Evolutionary conservation across 306 rosid species (phyloP).

Genomic region (Cucumis hystrix): DNA sequence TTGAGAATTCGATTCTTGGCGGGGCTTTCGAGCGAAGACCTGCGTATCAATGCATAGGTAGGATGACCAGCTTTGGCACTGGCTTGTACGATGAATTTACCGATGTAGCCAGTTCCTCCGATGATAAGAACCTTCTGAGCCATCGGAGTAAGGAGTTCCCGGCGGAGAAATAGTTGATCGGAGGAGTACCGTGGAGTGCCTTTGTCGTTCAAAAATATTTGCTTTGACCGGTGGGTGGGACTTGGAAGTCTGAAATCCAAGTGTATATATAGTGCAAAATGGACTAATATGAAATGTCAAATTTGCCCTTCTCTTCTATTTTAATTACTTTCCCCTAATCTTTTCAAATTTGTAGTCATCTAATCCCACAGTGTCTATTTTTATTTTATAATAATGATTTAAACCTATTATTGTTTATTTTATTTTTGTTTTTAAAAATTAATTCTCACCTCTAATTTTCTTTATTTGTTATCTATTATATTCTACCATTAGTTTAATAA

Average conservation of each 20-base stretch:
- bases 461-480: too few species aligned
- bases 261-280: background rate
- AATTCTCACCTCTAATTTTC: too few species aligned
- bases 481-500: too few species aligned
- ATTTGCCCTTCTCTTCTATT: background rate
- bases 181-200: background rate
- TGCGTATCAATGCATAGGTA: slow-evolving; percentile 18
- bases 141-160: background rate
- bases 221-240: background rate
- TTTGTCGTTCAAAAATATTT: background rate
- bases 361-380: too few species aligned
- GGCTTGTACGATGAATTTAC: slow-evolving; percentile 24
- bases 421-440: too few species aligned
- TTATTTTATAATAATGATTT: too few species aligned
- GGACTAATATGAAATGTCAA: background rate
- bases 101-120: slow-evolving; percentile 26
- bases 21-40: slow-evolving; percentile 11
- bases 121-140: slow-evolving; percentile 16
- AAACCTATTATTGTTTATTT: too few species aligned
- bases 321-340: too few species aligned
- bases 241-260: background rate
- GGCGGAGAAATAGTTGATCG: background rate
- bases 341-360: too few species aligned
- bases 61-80: slow-evolving; percentile 28
- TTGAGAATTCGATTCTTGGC: slow-evolving; percentile 14